These are phyloP conservation scores for Neopestalotiopsis clavispora DNA, from an alignment of 2,329 filamentous ascomycete genomes.

Conservation along the genomic window DNA sequence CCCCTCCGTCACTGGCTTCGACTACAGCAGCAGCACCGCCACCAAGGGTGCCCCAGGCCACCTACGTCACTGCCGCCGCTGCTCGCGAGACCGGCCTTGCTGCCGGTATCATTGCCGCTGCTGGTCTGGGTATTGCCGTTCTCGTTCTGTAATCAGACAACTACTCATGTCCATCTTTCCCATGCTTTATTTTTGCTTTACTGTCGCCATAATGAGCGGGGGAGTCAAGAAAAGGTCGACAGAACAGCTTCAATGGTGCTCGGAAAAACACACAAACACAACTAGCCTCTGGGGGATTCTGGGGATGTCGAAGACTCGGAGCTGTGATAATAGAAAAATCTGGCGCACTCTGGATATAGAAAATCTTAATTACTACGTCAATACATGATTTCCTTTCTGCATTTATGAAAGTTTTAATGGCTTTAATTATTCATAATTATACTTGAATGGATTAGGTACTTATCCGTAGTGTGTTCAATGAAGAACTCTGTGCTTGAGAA, in stretches of 20 bases:
- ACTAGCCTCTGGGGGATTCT: neutral
- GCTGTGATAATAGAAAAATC: neutral
- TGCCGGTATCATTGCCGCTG: slow-evolving; percentile 24
- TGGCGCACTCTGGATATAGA: slow-evolving; percentile 2
- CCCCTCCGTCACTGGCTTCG: slow-evolving; percentile 3
- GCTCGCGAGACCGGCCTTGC: slow-evolving; percentile 27
- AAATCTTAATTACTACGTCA: slow-evolving; percentile 1
- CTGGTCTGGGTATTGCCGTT: slow-evolving; percentile 26
- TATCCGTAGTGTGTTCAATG: too few species aligned
- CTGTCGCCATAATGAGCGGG: neutral
- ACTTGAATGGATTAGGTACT: too few species aligned
- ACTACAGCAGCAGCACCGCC: neutral
- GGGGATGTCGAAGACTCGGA: neutral
- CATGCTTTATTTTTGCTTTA: neutral
- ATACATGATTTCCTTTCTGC: neutral
- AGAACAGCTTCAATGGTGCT: neutral
- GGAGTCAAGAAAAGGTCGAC: neutral
- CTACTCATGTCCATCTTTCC: neutral
- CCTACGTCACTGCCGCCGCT: slow-evolving; percentile 18
- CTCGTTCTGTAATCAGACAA: slow-evolving; percentile 22
- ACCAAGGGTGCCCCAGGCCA: neutral
- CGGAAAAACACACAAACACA: neutral
- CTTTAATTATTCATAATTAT: too few species aligned
- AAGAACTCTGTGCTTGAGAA: too few species aligned
- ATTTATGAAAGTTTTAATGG: neutral